Evolutionary conservation across 129 eudicot genomes (phyloP), one percentile per base, ranked within the genome.

Genomic region (Scalesia atractyloides): DNA sequence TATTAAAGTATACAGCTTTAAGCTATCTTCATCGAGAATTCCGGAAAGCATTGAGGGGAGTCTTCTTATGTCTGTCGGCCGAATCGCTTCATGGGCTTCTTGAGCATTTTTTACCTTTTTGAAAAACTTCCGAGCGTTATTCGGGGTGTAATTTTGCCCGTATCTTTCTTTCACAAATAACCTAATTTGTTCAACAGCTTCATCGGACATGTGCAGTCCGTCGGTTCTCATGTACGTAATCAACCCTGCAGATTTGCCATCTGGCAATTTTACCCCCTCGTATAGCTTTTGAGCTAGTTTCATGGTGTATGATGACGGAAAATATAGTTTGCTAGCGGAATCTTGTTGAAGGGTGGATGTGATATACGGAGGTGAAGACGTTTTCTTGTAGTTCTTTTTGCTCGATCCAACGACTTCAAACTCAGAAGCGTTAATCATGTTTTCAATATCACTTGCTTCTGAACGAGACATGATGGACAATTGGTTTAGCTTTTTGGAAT

Each of bases 281-380:
- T 94, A 94, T 56, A 94, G 85, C 80, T 88, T 94, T 65, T 94
- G 99, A 26, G 99, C 99, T 9, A 94, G 82, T 71, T 77, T 88
- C 97, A 94, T 94, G 33, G 99, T 88, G 62, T 88, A 71, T 4
- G 89, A 44, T 69, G 99, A 88, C 3, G 92, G 37, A 81, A 90
- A 94, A 47, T 80, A 82, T 26, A 94, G 80, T 69, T 81, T 94
- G 82, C 88, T 90, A 73, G 99, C 97, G 43, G 97, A 93, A 84
- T 94, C 99, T 86, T 94, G 99, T 79, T 94, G 99, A 68, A 94
- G 93, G 5, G 99, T 84, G 10, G 99, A 94, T 64, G 99, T 90
- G 72, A 90, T 88, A 64, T 84, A 90, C 3, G 99, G 99, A 22
- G 86, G 64, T 62, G 91, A 88, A 62, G 99, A 89, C 24, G 82